phyloP scores from a whole-genome alignment of 192 early-diverging fungal species.

The Podila minutissima region DNA sequence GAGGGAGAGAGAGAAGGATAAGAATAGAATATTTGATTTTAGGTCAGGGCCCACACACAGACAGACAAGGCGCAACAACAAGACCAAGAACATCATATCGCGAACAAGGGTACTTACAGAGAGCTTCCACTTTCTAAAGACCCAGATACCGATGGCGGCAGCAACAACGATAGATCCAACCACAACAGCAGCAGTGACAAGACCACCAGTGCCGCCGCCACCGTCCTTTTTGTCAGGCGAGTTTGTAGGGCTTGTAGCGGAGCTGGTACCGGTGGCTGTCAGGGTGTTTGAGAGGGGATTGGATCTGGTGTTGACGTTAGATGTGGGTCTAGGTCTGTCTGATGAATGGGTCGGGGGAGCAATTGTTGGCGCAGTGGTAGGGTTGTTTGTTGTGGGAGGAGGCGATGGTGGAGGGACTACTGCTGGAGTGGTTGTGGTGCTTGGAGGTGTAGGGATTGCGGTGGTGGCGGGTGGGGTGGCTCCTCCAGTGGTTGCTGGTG shows the following conservation, averaged over 20 bases:
- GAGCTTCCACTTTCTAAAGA: conserved; percentile 64
- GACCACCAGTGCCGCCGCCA: not conserved
- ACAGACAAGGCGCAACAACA: no score
- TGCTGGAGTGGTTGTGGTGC: not conserved
- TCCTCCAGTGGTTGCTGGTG: not conserved
- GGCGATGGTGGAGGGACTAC: not conserved
- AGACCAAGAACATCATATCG: not conserved
- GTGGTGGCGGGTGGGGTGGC: not conserved
- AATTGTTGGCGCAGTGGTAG: not conserved
- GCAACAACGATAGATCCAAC: conserved; percentile 53
- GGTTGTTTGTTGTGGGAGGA: not conserved
- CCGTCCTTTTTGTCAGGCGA: not conserved
- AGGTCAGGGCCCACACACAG: no score
- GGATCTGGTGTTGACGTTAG: not conserved
- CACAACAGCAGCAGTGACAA: conserved; percentile 54
- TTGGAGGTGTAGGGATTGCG: not conserved
- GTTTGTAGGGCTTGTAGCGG: not conserved
- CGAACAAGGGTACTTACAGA: conserved; percentile 41
- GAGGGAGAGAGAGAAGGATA: no score
- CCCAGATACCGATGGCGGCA: conserved; percentile 60
- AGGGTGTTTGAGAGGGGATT: not conserved
- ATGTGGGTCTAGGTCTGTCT: no score
- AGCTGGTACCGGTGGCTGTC: not conserved
- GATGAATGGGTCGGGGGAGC: no score
- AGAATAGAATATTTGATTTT: no score